Conservation (phyloP, 2,329 filamentous ascomycete species). For the Pezizomycotina sp. region DNA sequence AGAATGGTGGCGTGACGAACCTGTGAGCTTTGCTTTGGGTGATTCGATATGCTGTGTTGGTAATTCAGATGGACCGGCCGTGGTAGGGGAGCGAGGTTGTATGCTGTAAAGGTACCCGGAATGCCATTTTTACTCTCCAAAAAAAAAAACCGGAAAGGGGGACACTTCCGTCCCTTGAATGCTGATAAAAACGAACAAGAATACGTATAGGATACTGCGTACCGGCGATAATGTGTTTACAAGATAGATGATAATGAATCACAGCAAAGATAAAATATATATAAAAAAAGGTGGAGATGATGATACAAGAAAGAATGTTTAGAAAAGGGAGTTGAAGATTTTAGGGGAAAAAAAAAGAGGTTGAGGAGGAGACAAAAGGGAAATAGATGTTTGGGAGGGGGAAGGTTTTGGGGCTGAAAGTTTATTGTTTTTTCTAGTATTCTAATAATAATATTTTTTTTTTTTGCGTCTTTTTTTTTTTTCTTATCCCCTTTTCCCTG, state of each 20-base stretch:
- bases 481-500: no score
- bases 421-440: no score
- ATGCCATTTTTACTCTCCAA: slow-evolving; percentile 3
- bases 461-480: no score
- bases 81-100: background rate
- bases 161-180: background rate
- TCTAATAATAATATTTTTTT: no score
- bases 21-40: slow-evolving; percentile 18
- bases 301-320: background rate
- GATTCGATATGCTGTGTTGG: slow-evolving; percentile 15
- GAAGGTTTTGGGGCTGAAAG: no score
- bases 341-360: background rate
- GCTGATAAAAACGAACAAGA: background rate
- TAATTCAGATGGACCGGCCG: background rate
- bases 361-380: background rate
- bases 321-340: background rate
- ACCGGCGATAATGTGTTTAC: background rate
- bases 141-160: background rate
- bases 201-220: background rate
- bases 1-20: slow-evolving; percentile 5
- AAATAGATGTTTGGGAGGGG: no score
- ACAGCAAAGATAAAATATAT: slow-evolving; percentile 1
- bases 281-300: background rate
- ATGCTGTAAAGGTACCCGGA: background rate
- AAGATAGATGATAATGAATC: slow-evolving; percentile 1